Evolutionary conservation across 805 yeast genomes (phyloP).

Genomic region (Debaryomyces prosopidis): DNA sequence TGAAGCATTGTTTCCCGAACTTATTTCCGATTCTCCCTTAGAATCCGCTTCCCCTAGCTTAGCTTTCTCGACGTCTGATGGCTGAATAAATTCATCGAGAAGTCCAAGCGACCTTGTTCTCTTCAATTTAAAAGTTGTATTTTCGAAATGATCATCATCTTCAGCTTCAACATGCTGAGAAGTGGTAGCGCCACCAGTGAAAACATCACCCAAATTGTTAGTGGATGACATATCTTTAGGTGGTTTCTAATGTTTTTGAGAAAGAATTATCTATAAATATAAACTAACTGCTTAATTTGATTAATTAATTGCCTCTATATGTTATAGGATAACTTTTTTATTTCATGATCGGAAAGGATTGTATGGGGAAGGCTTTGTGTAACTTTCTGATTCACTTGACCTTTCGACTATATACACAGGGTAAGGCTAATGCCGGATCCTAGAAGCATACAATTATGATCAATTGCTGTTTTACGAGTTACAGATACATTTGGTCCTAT

Average conservation of each 20-base stretch:
- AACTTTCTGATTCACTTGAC: not conserved
- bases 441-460: no score
- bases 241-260: not conserved
- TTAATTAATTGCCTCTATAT: not conserved
- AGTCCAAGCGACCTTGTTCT: slow-evolving; percentile 83
- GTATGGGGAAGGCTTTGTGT: slow-evolving; percentile 10
- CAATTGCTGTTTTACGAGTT: no score
- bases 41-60: slow-evolving; percentile 5
- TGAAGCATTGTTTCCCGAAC: not conserved
- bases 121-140: slow-evolving; percentile 70
- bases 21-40: not conserved
- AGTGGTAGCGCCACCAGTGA: slow-evolving; percentile 61
- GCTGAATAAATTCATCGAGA: slow-evolving; percentile 66
- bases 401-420: not conserved
- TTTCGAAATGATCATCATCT: slow-evolving; percentile 68
- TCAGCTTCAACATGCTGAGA: slow-evolving; percentile 70
- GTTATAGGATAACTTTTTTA: not conserved
- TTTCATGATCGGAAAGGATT: slow-evolving; percentile 2
- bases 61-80: slow-evolving; percentile 21
- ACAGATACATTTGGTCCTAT: no score
- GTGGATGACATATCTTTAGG: slow-evolving; percentile 9
- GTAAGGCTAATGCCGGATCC: no score
- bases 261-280: not conserved
- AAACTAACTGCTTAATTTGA: slow-evolving; percentile 1
- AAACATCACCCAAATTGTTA: slow-evolving; percentile 27